Evolutionary conservation across 495 filamentous ascomycete genomes (phyloP), one percentile per base, ranked within the genome.

Genomic region (Hypoxylon perforatum): DNA sequence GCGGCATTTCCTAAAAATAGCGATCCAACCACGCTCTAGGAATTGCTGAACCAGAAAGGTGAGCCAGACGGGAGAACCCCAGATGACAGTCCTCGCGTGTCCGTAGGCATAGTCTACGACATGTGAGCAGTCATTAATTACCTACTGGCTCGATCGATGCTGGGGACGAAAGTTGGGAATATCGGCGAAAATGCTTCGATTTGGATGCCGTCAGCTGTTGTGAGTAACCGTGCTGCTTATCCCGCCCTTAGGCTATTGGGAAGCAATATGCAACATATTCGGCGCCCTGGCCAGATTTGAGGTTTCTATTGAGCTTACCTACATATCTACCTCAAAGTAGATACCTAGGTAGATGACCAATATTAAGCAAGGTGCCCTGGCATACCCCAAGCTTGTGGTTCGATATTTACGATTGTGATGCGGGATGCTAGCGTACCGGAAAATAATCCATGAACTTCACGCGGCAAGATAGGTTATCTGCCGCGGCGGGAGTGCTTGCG

Each of bases 1-100:
- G 64, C 61, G 64, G 58, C 57, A 67, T 62, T 62, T 67, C 52
- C 58, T 47, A 45, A 58, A 21, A 56, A 47, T 57, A 50, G 58
- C 28, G 57, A 58, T 25, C 58, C 54, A 47, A 36, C 35, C 58
- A 30, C 49, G 21, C 44, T 19, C 8, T 42, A 22, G 39, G 46
- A 53, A 7, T 41, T 39, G 53, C 28, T 53, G 46, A 28, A 47
- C 47, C 41, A 39, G 45, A n/a, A 21, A 15, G 10, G 39, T 57
- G 46, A 28, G 47, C 48, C 39, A 36, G 42, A 19, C 3, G 47
- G 15, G 7, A 10, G n/a, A 33, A 50, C 9, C 6, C 10, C 21
- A 19, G 15, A 15, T 33, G 47, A 10, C 3, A 33, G 14, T 12
- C 23, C 28, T 30, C 25, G 22, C 14, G 35, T 12, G 35, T 38